Conservation (phyloP, 169 alveolate species). For the Perkinsus chesapeaki region DNA sequence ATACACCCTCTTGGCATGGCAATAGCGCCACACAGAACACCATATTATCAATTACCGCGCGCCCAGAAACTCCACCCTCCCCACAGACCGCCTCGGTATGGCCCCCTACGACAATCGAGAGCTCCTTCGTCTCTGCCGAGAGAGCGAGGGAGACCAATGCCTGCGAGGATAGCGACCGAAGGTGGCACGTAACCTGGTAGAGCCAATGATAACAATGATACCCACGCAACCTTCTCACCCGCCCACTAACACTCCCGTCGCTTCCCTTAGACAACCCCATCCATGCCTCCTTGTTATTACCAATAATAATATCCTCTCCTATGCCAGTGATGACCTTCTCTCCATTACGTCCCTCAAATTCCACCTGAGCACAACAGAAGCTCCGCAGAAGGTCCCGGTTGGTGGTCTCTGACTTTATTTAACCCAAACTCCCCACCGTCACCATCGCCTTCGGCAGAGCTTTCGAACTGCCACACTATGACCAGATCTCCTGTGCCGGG, state of each 20-base stretch:
- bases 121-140: background rate
- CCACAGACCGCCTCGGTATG: background rate
- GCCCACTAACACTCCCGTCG: background rate
- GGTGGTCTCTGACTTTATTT: background rate
- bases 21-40: background rate
- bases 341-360: background rate
- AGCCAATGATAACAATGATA: background rate
- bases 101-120: background rate
- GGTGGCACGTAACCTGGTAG: background rate
- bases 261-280: background rate
- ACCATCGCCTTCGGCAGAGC: background rate
- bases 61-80: background rate
- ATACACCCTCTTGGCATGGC: background rate
- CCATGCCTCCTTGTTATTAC: background rate
- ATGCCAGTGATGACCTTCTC: background rate
- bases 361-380: background rate
- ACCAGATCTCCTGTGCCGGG: background rate
- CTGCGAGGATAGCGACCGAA: background rate
- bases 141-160: background rate
- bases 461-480: background rate
- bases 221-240: background rate
- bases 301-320: background rate
- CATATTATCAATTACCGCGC: background rate
- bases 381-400: background rate
- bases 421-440: background rate